Evolutionary conservation across 1,139 yeast genomes (phyloP).

Genomic region (Candida freyschussii): DNA sequence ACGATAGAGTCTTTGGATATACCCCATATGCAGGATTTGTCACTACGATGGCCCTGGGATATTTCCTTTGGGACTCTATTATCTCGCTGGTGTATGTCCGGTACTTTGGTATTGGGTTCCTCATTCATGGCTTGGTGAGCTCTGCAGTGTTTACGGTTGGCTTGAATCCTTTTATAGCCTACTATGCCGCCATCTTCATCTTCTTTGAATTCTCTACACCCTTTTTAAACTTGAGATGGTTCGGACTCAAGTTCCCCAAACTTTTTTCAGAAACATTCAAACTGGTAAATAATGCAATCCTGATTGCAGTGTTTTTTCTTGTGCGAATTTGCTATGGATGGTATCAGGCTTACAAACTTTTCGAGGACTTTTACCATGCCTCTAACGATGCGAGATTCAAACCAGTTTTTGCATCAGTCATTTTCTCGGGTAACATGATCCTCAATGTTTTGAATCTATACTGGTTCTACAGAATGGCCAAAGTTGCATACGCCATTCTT

Average conservation of each 20-base stretch:
- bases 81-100: constrained; percentile 58
- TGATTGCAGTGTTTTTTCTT: constrained; percentile 66
- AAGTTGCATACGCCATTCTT: constrained; percentile 46
- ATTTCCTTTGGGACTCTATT: constrained; percentile 86
- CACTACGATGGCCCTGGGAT: constrained; percentile 69
- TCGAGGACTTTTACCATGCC: constrained; percentile 45
- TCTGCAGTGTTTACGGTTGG: constrained; percentile 65
- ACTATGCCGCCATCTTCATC: constrained; percentile 81
- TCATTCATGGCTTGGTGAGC: constrained; percentile 83
- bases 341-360: constrained; percentile 55
- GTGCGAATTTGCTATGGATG: constrained; percentile 88
- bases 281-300: constrained; percentile 62
- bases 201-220: constrained; percentile 91
- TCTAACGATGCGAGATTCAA: constrained; percentile 39
- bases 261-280: constrained; percentile 47
- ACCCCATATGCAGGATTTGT: constrained; percentile 75
- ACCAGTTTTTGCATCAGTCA: constrained; percentile 41
- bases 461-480: constrained; percentile 83
- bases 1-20: constrained; percentile 52
- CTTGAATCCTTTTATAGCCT: constrained; percentile 68
- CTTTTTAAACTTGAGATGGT: constrained; percentile 89
- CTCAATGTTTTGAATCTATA: constrained; percentile 66
- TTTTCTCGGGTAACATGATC: constrained; percentile 57
- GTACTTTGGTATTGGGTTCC: constrained; percentile 74
- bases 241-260: constrained; percentile 69